A percentile compares a stretch with the other conserved stretches of the same genome.
These are phyloP conservation scores for Trichophyton schoenleinii DNA, from an alignment of 2,329 filamentous ascomycete species.

Conservation along the genomic window DNA sequence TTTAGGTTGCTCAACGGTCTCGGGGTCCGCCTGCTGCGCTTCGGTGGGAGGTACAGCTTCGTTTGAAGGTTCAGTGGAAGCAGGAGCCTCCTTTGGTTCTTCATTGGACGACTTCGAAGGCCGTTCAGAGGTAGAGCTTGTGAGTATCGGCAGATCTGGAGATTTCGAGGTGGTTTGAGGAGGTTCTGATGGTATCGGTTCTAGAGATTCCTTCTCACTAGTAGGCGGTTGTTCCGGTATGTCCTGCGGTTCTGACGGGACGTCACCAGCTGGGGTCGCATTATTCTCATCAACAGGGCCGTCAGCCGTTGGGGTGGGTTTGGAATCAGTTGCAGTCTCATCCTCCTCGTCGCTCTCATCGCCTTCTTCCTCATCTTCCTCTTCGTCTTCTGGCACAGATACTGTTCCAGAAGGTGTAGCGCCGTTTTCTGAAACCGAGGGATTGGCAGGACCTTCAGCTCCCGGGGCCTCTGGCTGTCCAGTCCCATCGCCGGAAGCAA, in stretches of 20 bases:
- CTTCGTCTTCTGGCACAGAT: constrained; percentile 36
- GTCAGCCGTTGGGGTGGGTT: constrained; percentile 25
- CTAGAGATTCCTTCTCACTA: neutral
- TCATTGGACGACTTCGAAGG: neutral
- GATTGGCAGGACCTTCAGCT: constrained; percentile 22
- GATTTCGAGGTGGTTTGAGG: neutral
- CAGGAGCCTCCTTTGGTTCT: constrained; percentile 9
- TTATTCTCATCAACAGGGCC: constrained; percentile 3
- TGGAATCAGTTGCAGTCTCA: constrained; percentile 35
- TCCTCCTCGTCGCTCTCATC: constrained; percentile 42
- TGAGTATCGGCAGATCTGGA: constrained; percentile 1
- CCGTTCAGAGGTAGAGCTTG: neutral
- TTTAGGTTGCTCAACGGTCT: neutral
- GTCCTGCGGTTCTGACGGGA: neutral
- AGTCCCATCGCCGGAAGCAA: constrained; percentile 34
- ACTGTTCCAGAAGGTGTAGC: constrained; percentile 28
- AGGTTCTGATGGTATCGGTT: neutral
- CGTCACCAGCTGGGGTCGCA: neutral
- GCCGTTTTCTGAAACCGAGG: constrained; percentile 16
- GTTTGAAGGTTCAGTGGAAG: neutral
- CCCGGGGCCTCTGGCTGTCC: constrained; percentile 30
- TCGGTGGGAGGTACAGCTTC: neutral
- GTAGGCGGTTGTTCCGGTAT: neutral
- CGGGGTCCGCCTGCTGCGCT: neutral
- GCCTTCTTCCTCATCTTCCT: constrained; percentile 36